Evolutionary conservation across 495 filamentous ascomycete genomes (phyloP), one percentile per base, ranked within the genome.

Genomic region (Penicillium simplicissimum): DNA sequence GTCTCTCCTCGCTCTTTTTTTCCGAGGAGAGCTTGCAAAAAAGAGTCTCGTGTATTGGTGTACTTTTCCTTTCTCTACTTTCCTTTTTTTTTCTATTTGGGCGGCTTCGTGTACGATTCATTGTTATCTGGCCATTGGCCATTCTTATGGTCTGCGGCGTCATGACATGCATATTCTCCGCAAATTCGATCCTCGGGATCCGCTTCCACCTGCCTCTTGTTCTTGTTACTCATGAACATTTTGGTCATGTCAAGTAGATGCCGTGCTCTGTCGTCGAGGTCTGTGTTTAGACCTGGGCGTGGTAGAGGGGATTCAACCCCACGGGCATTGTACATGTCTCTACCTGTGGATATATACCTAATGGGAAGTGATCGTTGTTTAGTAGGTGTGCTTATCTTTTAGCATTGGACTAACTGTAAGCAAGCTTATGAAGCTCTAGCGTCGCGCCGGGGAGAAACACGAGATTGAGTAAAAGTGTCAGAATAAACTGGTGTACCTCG

Each of bases 91-190:
- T 8, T 37, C 34, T 48, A 40, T 58, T 17, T 48, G 48, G 60
- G 57, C 37, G 34, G 60, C 45, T 19, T 56, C 25, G 54, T 58
- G 28, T 60, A 8, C 34, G 38, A 31, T 15, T 63, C 43, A 64
- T 64, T 23, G 15, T 58, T 65, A 43, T 37, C n/a, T 52, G 23
- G 42, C 42, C 45, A 21, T 58, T 52, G 23, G 42, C 42, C 45
- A 21, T 58, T 49, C 25, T 59, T 43, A 52, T 62, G 23, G 19
- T 62, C 31, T 38, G 55, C 56, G 59, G 53, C 52, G 53, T 62
- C 54, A 17, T 21, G 53, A 43, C 17, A 57, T 62, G 15, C 23
- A 45, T 62, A 52, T 40, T 8, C 14, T 33, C 34, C 8, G 28
- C n/a, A 15, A 52, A 57, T 45, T 43, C 45, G 25, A 36, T 52